Evolutionary conservation across 2,329 filamentous ascomycete species (phyloP), one percentile per base, ranked within the genome.

Genomic region (Nigrospora oryzae): DNA sequence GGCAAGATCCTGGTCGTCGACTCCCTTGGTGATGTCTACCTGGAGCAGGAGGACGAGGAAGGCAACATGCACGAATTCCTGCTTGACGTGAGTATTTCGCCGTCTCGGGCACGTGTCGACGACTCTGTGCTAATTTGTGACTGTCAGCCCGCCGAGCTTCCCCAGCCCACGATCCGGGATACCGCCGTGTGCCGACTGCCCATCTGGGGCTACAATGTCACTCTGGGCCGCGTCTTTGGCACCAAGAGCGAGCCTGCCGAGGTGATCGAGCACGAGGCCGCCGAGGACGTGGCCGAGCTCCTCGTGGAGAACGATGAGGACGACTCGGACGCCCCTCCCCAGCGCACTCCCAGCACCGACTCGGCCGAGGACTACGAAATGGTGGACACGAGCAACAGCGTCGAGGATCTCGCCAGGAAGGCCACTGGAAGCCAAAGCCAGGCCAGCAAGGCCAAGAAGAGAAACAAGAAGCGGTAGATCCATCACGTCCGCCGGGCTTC

Each of bases 1-100:
- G 93, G 93, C 53, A 98, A 97, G 71, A 75, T 95, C 1, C 72
- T 98, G 34, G 84, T 98, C 45, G 93, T 98, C 4, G 91, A 98
- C 65, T 88, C 87, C 1, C 72, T 84, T 11, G 93, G 93, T 28
- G 89, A 96, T 56, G 93, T 98, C 12, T 98, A 88, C 60, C 73
- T 98, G n/a, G 90, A 97, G 65, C 87, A 95, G 60, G 78, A 88
- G 56, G 88, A 89, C 42, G 89, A 90, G 53, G 88, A 96, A 19
- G 93, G 93, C 43, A 81, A 86, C 45, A 77, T 81, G 31, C 79
- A 86, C 53, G 88, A 96, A 61, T 95, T 84, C 60, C 70, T 96
- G 51, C 81, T 98, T 48, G 91, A 98, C 62, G 82, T 96, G 68
- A 74, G 85, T 77, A 42, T 10, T 28, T 7, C 5, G 23, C 5